These are phyloP conservation scores for Fraxinus cuspidata DNA, from an alignment of 257 asterid species.

Conservation along the genomic window DNA sequence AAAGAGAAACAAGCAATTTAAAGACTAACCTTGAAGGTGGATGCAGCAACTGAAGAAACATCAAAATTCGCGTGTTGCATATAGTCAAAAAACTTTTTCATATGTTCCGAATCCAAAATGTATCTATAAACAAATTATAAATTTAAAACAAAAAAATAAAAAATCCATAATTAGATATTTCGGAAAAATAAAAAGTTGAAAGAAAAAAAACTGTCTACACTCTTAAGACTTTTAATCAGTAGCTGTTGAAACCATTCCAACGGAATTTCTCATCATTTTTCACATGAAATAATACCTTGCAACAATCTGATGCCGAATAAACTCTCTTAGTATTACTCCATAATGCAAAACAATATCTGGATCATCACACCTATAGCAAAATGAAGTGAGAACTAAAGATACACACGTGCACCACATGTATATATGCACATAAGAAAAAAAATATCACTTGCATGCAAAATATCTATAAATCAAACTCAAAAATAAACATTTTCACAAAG, in stretches of 20 bases:
- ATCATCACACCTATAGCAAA: background rate
- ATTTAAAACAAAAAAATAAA: background rate
- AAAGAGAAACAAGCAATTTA: background rate
- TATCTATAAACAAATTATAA: conserved; percentile 28
- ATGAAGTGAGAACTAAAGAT: background rate
- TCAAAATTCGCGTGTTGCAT: conserved; percentile 55
- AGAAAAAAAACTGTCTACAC: background rate
- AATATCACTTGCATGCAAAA: background rate
- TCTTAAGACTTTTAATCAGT: background rate
- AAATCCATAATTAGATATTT: background rate
- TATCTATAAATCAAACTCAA: background rate
- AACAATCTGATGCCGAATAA: background rate
- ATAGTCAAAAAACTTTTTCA: conserved; percentile 51
- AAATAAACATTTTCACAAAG: background rate
- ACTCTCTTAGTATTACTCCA: conserved; percentile 2
- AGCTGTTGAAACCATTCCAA: background rate
- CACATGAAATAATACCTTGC: background rate
- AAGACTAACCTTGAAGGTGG: conserved; percentile 47
- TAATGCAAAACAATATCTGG: conserved; percentile 7
- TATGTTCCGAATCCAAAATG: conserved; percentile 49
- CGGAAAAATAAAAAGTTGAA: background rate
- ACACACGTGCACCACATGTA: background rate
- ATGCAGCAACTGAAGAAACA: conserved; percentile 57
- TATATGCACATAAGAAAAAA: background rate
- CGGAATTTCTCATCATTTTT: background rate